Conservation (phyloP, 805 yeast species). For the Kazachstania bromeliacearum region DNA sequence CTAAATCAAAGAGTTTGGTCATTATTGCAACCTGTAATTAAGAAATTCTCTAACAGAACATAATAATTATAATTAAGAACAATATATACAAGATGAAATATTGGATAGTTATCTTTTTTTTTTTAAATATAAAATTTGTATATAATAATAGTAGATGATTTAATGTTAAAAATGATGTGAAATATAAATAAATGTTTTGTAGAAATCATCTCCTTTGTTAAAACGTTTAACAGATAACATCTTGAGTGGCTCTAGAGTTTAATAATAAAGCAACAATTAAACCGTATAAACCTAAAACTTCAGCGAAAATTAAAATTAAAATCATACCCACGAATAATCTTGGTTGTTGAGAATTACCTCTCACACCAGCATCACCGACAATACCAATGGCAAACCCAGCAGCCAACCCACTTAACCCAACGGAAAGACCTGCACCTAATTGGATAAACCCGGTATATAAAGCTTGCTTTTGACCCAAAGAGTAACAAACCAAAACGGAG, state of each 20-base stretch:
- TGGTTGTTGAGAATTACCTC: slow-evolving; percentile 97
- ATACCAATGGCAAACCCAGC: slow-evolving; percentile 99
- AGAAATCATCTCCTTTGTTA: too few species aligned
- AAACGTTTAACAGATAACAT: slow-evolving; percentile 66
- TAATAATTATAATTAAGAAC: not conserved
- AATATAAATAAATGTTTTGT: too few species aligned
- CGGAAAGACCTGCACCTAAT: slow-evolving; percentile 95
- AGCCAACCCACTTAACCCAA: slow-evolving; percentile 94
- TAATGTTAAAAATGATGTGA: not conserved
- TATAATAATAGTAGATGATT: too few species aligned
- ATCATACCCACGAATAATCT: slow-evolving; percentile 97
- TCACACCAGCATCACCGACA: slow-evolving; percentile 98
- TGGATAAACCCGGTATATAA: slow-evolving; percentile 96
- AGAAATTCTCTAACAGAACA: slow-evolving; percentile 3
- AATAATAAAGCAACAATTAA: slow-evolving; percentile 94
- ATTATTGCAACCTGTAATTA: slow-evolving; percentile 11
- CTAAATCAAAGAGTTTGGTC: slow-evolving; percentile 21
- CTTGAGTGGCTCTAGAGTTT: slow-evolving; percentile 96
- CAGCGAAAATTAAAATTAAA: slow-evolving; percentile 96
- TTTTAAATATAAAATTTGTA: not conserved
- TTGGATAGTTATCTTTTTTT: not conserved
- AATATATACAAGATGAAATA: not conserved
- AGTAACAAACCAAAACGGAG: slow-evolving; percentile 85
- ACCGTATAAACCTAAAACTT: slow-evolving; percentile 97
- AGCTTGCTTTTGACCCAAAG: slow-evolving; percentile 83